A percentile compares a stretch with the other conserved stretches of the same genome.
Conservation (phyloP, 441 rosid species). For the Erysimum cheiri region DNA sequence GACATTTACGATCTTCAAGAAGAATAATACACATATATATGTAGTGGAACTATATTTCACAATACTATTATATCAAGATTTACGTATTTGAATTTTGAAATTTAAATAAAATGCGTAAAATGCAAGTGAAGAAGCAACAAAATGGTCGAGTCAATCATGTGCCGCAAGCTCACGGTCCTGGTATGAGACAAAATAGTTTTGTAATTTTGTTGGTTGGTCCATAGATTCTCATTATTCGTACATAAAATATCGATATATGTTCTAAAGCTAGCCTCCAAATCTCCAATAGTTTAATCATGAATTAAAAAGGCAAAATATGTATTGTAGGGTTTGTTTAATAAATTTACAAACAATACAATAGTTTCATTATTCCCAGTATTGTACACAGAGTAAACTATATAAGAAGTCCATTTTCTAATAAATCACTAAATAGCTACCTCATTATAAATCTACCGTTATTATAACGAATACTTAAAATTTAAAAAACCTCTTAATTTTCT, state of each 20-base stretch:
- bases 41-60: slow-evolving; percentile 13
- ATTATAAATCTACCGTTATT: neutral
- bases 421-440: neutral
- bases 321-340: slow-evolving; percentile 22
- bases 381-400: slow-evolving; percentile 3
- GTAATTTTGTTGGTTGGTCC: slow-evolving; percentile 41
- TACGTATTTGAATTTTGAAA: slow-evolving; percentile 39
- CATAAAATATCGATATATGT: slow-evolving; percentile 10
- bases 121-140: slow-evolving; percentile 32
- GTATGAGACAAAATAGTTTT: slow-evolving; percentile 39
- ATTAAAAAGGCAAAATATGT: slow-evolving; percentile 36
- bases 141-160: slow-evolving; percentile 40
- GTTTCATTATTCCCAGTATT: slow-evolving; percentile 4
- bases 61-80: neutral
- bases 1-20: slow-evolving; percentile 33
- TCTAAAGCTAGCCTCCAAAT: slow-evolving; percentile 24
- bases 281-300: slow-evolving; percentile 10
- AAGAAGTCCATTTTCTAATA: neutral
- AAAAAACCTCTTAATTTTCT: slow-evolving; percentile 14
- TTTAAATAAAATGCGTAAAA: slow-evolving; percentile 22
- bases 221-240: slow-evolving; percentile 20
- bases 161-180: slow-evolving; percentile 36
- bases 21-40: slow-evolving; percentile 29
- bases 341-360: slow-evolving; percentile 1
- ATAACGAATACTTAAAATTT: neutral